Evolutionary conservation across 2,329 filamentous ascomycete genomes (phyloP).

Genomic region (Pseudocercospora crystallina): DNA sequence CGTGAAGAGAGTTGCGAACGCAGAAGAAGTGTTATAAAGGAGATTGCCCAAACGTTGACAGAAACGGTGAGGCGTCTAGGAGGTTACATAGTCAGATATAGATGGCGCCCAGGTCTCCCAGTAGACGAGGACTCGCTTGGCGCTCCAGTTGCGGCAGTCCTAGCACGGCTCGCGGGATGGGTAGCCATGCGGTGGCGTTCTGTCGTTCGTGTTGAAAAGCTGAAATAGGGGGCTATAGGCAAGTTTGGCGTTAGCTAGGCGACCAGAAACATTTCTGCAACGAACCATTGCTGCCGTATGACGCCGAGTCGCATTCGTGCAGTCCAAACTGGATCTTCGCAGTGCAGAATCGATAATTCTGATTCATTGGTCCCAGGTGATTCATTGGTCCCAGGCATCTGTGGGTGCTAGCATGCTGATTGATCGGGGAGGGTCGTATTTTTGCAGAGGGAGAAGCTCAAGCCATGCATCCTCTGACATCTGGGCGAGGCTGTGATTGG

Average conservation of each 20-base stretch:
- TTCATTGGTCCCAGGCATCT: too few species aligned
- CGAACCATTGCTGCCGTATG: conserved; percentile 1
- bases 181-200: conserved; percentile 2
- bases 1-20: neutral
- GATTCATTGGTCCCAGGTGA: conserved; percentile 2
- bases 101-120: conserved; percentile 9
- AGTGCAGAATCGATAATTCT: neutral
- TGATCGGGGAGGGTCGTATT: too few species aligned
- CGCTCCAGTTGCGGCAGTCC: conserved; percentile 2
- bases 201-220: conserved; percentile 11
- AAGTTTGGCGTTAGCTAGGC: conserved; percentile 5
- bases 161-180: conserved; percentile 1
- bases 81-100: conserved; percentile 9
- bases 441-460: too few species aligned
- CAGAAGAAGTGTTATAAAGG: neutral
- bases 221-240: conserved; percentile 13
- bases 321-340: neutral
- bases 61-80: neutral
- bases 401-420: too few species aligned
- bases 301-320: neutral
- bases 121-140: conserved; percentile 19
- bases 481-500: too few species aligned
- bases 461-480: too few species aligned
- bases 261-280: neutral
- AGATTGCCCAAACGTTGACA: neutral